These are phyloP conservation scores for Zarea fungicola DNA, from an alignment of 2,329 filamentous ascomycete genomes.

Conservation along the genomic window DNA sequence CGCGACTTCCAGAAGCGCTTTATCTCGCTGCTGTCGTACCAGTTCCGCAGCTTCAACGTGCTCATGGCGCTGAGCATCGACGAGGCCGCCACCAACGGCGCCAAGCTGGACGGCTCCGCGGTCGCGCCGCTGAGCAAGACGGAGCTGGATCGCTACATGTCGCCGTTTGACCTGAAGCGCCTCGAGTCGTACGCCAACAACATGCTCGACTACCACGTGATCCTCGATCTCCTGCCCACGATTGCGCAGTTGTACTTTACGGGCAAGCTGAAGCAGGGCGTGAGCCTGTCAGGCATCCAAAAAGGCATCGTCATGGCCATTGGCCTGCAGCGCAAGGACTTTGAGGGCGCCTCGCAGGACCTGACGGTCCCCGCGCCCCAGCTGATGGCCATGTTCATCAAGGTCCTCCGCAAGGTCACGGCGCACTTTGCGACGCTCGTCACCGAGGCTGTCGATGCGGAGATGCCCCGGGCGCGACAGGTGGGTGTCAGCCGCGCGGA, in stretches of 20 bases:
- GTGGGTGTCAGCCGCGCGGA: slow-evolving; percentile 55
- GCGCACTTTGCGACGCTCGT: slow-evolving; percentile 71
- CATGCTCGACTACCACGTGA: slow-evolving; percentile 96
- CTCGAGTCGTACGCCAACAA: slow-evolving; percentile 95
- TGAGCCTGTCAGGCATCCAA: slow-evolving; percentile 78
- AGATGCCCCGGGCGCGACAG: slow-evolving; percentile 54
- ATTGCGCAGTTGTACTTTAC: slow-evolving; percentile 83
- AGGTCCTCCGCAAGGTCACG: slow-evolving; percentile 84
- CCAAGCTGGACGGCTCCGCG: slow-evolving; percentile 54
- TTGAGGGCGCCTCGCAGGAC: slow-evolving; percentile 77
- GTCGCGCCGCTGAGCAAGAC: slow-evolving; percentile 59
- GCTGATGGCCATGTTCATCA: slow-evolving; percentile 93
- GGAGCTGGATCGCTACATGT: slow-evolving; percentile 72
- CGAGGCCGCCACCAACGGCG: slow-evolving; percentile 72
- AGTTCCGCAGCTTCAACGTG: slow-evolving; percentile 79
- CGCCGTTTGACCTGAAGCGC: slow-evolving; percentile 90
- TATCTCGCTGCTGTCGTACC: slow-evolving; percentile 80
- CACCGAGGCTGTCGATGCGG: slow-evolving; percentile 64
- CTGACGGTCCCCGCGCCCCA: slow-evolving; percentile 69
- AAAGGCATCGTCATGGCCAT: slow-evolving; percentile 83
- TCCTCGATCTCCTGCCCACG: slow-evolving; percentile 82
- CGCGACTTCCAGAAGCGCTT: slow-evolving; percentile 95
- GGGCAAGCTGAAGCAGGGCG: slow-evolving; percentile 59
- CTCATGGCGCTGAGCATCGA: slow-evolving; percentile 80
- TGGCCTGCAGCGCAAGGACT: slow-evolving; percentile 82